Percentiles rank a stretch among this genome's conserved stretches.
phyloP scores from a whole-genome alignment of 2,329 filamentous ascomycete genomes.

The Aspergillus udagawae region DNA sequence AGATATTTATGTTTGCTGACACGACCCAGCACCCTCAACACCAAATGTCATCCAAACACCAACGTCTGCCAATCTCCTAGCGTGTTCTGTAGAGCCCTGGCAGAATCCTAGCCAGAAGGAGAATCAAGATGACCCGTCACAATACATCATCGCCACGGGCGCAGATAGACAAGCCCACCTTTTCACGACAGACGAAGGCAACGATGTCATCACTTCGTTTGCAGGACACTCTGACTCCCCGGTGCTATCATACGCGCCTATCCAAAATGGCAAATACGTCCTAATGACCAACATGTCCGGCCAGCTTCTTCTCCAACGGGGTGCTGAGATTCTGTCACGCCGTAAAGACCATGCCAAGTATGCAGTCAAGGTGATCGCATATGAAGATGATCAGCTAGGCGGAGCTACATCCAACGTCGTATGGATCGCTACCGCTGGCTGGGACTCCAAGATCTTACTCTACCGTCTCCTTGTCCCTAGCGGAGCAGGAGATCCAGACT shows the following conservation, averaged over 20 bases:
- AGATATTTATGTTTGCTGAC: background rate
- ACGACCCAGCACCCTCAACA: slow-evolving; percentile 41
- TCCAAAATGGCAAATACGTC: slow-evolving; percentile 42
- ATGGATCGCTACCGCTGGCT: slow-evolving; percentile 56
- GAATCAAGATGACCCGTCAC: slow-evolving; percentile 7
- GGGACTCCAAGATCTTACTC: slow-evolving; percentile 55
- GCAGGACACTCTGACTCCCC: slow-evolving; percentile 38
- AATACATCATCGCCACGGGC: slow-evolving; percentile 41
- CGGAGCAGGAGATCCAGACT: slow-evolving; percentile 3
- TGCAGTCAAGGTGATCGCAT: slow-evolving; percentile 49
- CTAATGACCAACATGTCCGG: slow-evolving; percentile 59
- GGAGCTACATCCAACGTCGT: slow-evolving; percentile 12
- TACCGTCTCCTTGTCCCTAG: slow-evolving; percentile 36
- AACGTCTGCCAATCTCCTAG: slow-evolving; percentile 52
- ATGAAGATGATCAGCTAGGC: slow-evolving; percentile 20
- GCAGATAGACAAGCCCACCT: slow-evolving; percentile 49
- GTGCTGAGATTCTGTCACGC: slow-evolving; percentile 41
- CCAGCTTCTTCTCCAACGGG: slow-evolving; percentile 48
- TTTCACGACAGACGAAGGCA: slow-evolving; percentile 25
- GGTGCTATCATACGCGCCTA: slow-evolving; percentile 48
- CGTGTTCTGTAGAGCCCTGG: slow-evolving; percentile 43
- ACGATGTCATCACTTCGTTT: slow-evolving; percentile 22
- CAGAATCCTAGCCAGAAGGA: slow-evolving; percentile 13
- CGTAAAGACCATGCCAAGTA: slow-evolving; percentile 59
- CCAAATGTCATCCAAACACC: slow-evolving; percentile 41